phyloP scores from a whole-genome alignment of 2,329 filamentous ascomycete genomes.

The Dothideomycetidae sp. region DNA sequence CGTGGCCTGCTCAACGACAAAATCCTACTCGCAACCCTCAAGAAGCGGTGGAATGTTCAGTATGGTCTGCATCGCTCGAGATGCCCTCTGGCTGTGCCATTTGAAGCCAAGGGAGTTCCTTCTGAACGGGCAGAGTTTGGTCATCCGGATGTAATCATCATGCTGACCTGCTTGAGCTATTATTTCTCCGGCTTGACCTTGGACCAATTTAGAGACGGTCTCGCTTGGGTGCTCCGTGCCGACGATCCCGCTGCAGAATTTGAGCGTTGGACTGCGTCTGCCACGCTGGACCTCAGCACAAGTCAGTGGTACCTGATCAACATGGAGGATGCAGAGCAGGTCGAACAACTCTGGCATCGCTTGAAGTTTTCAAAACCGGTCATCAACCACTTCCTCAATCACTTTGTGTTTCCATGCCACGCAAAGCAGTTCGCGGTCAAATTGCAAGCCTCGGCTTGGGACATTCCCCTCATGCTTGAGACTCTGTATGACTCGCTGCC shows the following conservation, averaged over 20 bases:
- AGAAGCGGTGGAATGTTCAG: slow-evolving; percentile 53
- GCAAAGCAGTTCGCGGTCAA: slow-evolving; percentile 52
- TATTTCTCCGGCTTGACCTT: slow-evolving; percentile 47
- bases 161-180: slow-evolving; percentile 51
- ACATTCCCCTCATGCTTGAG: slow-evolving; percentile 37
- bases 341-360: slow-evolving; percentile 37
- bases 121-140: slow-evolving; percentile 50
- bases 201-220: slow-evolving; percentile 30
- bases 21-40: slow-evolving; percentile 44
- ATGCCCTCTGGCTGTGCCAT: slow-evolving; percentile 52
- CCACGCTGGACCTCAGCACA: slow-evolving; percentile 3
- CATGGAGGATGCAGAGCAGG: slow-evolving; percentile 39
- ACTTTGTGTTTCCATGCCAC: slow-evolving; percentile 50
- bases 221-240: slow-evolving; percentile 36
- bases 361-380: slow-evolving; percentile 38
- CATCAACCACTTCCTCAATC: slow-evolving; percentile 53
- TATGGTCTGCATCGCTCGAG: slow-evolving; percentile 36
- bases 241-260: slow-evolving; percentile 43
- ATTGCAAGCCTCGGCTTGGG: slow-evolving; percentile 53
- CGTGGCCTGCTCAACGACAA: slow-evolving; percentile 48
- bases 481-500: neutral
- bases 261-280: slow-evolving; percentile 18
- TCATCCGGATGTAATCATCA: slow-evolving; percentile 52
- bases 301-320: slow-evolving; percentile 35
- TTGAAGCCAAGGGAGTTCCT: slow-evolving; percentile 49